Base-by-base conservation (phyloP, 2,329 filamentous ascomycete species). In the Claviceps fusiformis region DNA sequence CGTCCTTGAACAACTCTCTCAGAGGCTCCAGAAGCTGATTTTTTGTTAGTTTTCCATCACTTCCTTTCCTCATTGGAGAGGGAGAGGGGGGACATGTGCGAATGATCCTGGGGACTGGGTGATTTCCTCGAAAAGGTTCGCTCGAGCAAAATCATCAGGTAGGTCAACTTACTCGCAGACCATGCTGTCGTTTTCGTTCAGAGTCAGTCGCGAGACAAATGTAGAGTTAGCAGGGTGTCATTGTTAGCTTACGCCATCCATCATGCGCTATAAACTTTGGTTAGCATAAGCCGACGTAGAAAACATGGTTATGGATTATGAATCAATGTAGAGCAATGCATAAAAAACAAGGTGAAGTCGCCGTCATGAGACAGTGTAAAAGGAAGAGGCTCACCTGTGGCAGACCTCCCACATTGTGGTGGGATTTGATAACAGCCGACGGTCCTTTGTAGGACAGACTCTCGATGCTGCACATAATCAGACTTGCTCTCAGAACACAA, bases 351-450 rank as follows among this genome's bases (percentile, higher is more conserved):
- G 5, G 35, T 3, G 1, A 15, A 47, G 13, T 19, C 13, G 13
- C 27, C 17, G 6, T 31, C 27, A 47, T 48, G 17, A 33, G 46
- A n/a, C 24, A 31, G 3, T 19, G 8, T 15, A 2, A 63, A 61
- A 13, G 66, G 67, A 33, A 70, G 57, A 2, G 55, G 62, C 45
- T 67, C 57, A 3, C 68, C 87, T 71, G 92, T 87, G 83, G 81
- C 2, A 89, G 75, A 58, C 85, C 85, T 51, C 86, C 86, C 37
- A 87, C 85, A 62, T 87, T 83, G 63, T 76, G 74, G 55, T 76
- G 73, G 1, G 73, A 64, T 67, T 78, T 78, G 63, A 78, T 77
- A n/a, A 75, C 77, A 19, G 71, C 70, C 3, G 69, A 73, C n/a
- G 73, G 73, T 2, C 73, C 74, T 63, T 73, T 75, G 66, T 73